Conservation (phyloP, 1,284 basidiomycete species). For the Stygiomarasmius scandens region DNA sequence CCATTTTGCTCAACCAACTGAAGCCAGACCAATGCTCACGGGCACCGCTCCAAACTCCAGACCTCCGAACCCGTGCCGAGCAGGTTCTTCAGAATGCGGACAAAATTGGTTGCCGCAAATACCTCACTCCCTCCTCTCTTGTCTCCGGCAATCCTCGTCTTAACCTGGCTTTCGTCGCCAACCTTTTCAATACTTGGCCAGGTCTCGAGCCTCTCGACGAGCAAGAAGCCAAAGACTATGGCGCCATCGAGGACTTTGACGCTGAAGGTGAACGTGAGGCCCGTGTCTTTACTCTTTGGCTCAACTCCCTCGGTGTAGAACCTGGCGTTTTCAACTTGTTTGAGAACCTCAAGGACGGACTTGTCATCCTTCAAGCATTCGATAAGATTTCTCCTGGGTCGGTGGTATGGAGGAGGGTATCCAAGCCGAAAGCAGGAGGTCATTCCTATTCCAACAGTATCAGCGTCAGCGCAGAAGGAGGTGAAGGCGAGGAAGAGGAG, state of each 20-base stretch:
- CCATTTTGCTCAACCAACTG: slow-evolving; percentile 92
- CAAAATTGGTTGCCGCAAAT: not conserved
- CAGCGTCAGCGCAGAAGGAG: slow-evolving; percentile 39
- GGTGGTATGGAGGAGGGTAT: slow-evolving; percentile 94
- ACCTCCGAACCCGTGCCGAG: slow-evolving; percentile 85
- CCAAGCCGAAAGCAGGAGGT: slow-evolving; percentile 77
- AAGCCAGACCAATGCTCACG: slow-evolving; percentile 91
- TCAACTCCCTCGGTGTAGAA: slow-evolving; percentile 96
- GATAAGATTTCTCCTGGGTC: slow-evolving; percentile 93
- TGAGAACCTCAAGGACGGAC: slow-evolving; percentile 92
- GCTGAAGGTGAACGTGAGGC: slow-evolving; percentile 98
- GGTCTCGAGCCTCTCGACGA: slow-evolving; percentile 92
- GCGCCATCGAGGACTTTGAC: slow-evolving; percentile 95
- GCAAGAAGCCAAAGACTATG: slow-evolving; percentile 81
- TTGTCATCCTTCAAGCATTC: slow-evolving; percentile 92
- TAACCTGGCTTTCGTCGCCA: slow-evolving; percentile 97
- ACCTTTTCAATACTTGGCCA: slow-evolving; percentile 98
- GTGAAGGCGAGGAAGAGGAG: slow-evolving; percentile 65
- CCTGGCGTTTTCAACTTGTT: slow-evolving; percentile 97
- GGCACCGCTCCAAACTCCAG: slow-evolving; percentile 86
- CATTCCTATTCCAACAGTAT: slow-evolving; percentile 19
- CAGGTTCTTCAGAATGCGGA: slow-evolving; percentile 45
- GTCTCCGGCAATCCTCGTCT: slow-evolving; percentile 96
- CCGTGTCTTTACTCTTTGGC: slow-evolving; percentile 96
- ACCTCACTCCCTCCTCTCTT: slow-evolving; percentile 62